A percentile compares a stretch with the other conserved stretches of the same genome.
phyloP scores from a whole-genome alignment of 208 protist species.

The Naegleria gruberi region DNA sequence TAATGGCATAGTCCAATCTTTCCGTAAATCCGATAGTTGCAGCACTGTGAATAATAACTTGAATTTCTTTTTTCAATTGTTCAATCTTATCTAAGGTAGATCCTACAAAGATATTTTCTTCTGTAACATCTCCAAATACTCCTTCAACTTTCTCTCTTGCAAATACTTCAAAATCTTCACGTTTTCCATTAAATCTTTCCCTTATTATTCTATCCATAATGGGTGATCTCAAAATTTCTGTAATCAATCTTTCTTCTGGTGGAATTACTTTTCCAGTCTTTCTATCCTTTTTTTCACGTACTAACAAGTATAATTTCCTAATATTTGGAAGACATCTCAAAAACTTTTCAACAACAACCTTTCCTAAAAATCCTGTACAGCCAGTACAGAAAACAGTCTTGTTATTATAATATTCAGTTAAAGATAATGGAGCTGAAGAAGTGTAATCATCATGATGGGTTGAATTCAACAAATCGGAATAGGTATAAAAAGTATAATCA shows the following conservation, averaged over 20 bases:
- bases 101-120: neutral
- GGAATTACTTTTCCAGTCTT: neutral
- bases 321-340: conserved; percentile 64
- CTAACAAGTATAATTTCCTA: conserved; percentile 58
- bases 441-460: too few relatives aligned
- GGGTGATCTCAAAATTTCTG: neutral
- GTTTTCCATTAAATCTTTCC: neutral
- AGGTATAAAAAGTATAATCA: too few relatives aligned
- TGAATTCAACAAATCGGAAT: too few relatives aligned
- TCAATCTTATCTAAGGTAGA: conserved; percentile 33
- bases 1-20: conserved; percentile 53
- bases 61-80: conserved; percentile 38
- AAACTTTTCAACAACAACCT: conserved; percentile 67
- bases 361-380: conserved; percentile 70
- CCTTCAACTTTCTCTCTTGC: neutral
- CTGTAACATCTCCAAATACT: neutral
- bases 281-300: conserved; percentile 57
- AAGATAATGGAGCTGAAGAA: neutral
- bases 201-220: neutral
- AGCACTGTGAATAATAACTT: conserved; percentile 69
- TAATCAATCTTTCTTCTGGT: neutral
- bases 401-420: conserved; percentile 51
- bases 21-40: conserved; percentile 76
- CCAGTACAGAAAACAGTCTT: conserved; percentile 66
- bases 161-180: neutral